Conservation (phyloP, 805 yeast genomes). For the Metschnikowia henanensis region DNA sequence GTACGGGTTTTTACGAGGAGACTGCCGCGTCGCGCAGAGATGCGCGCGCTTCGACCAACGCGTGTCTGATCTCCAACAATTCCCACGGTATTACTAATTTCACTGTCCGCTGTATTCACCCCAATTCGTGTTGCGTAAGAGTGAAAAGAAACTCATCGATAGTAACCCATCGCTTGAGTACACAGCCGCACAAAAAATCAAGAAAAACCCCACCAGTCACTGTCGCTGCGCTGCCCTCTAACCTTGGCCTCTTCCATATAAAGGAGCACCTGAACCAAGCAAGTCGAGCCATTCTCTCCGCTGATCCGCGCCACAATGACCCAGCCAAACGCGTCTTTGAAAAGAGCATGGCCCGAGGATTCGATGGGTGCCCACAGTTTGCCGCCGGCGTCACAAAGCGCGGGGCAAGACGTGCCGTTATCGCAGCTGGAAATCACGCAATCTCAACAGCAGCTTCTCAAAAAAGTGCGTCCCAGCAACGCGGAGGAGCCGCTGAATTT, state of each 20-base stretch:
- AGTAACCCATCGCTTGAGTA: too few species aligned
- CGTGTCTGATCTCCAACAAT: conserved; percentile 7
- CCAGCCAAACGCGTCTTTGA: conserved; percentile 6
- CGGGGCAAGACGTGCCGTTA: conserved; percentile 5
- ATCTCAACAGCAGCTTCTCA: conserved; percentile 34
- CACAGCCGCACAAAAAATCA: too few species aligned
- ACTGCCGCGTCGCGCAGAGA: too few species aligned
- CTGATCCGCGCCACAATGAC: too few species aligned
- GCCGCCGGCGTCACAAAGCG: conserved; percentile 30
- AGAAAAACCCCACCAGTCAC: too few species aligned
- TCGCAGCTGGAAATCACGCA: conserved; percentile 25
- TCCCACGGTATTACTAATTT: background rate
- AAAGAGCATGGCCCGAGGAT: conserved; percentile 15
- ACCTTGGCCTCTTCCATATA: background rate
- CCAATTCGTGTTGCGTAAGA: too few species aligned
- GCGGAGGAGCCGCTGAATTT: conserved; percentile 37
- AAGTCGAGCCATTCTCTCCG: background rate
- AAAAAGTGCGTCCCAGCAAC: conserved; percentile 35
- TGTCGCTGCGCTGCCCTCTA: too few species aligned
- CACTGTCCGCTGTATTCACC: too few species aligned
- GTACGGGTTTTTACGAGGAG: too few species aligned
- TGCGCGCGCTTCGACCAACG: conserved; percentile 1
- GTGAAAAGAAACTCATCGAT: too few species aligned
- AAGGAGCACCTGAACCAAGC: background rate
- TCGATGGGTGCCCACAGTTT: conserved; percentile 31